Conservation (phyloP, 768 basidiomycete species). For the Rhizopogon salebrosus region DNA sequence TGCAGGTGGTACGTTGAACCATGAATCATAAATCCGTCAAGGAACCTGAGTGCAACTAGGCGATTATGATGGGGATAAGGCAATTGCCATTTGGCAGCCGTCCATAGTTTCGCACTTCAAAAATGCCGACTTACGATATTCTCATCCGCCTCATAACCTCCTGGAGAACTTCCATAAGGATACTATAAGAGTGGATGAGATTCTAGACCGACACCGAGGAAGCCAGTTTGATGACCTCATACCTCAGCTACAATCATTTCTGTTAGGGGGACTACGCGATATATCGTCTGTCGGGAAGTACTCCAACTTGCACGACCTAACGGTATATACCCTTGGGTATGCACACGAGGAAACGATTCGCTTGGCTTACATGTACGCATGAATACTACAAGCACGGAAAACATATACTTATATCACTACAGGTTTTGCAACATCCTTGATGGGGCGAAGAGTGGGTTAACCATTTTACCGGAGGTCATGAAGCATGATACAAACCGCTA, state of each 20-base stretch:
- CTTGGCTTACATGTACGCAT: constrained; percentile 49
- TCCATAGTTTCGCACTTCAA: constrained; percentile 48
- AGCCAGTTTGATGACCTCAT: constrained; percentile 8
- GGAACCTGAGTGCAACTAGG: constrained; percentile 29
- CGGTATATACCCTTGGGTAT: constrained; percentile 52
- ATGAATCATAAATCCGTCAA: not conserved
- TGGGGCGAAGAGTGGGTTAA: constrained; percentile 54
- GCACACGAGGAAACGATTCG: constrained; percentile 39
- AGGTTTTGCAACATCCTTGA: constrained; percentile 56
- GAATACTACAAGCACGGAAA: not conserved
- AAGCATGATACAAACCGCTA: constrained; percentile 22
- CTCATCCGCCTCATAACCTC: constrained; percentile 44
- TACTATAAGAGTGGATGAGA: not conserved
- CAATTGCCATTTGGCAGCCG: constrained; percentile 53
- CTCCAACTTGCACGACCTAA: constrained; percentile 50
- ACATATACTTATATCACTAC: not conserved
- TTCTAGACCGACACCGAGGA: not conserved
- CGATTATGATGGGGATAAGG: constrained; percentile 70
- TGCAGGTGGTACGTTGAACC: constrained; percentile 45
- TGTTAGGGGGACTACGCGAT: constrained; percentile 47
- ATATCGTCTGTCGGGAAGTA: constrained; percentile 48
- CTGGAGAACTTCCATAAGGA: constrained; percentile 30
- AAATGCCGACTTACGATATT: constrained; percentile 46
- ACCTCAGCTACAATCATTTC: constrained; percentile 38
- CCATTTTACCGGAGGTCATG: constrained; percentile 31